Conservation (phyloP, 1,139 yeast genomes). For the Geotrichum histeridarum region DNA sequence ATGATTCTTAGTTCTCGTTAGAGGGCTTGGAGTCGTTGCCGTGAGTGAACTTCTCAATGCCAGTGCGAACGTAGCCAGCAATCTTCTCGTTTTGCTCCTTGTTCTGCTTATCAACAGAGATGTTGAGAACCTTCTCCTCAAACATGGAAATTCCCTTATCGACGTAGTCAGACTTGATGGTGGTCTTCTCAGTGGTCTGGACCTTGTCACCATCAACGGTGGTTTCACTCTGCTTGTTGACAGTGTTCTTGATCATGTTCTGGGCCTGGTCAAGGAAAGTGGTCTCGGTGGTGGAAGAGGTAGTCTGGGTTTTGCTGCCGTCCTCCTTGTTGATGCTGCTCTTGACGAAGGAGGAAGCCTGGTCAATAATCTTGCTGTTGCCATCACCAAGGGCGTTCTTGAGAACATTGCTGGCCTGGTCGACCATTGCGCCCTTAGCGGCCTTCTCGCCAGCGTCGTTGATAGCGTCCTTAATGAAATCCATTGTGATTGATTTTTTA, state of each 20-base stretch:
- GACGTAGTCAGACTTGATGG: constrained; percentile 25
- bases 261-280: constrained; percentile 2
- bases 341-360: constrained; percentile 20
- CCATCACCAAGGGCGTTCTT: constrained; percentile 7
- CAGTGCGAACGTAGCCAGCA: constrained; percentile 20
- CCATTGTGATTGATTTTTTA: constrained; percentile 17
- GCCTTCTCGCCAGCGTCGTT: constrained; percentile 16
- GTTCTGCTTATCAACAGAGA: constrained; percentile 22
- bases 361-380: constrained; percentile 19
- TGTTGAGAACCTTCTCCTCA: constrained; percentile 27
- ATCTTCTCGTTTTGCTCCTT: constrained; percentile 25
- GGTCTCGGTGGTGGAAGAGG: constrained; percentile 9
- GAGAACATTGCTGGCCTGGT: constrained; percentile 23
- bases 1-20: not conserved
- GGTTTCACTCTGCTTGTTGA: constrained; percentile 9
- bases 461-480: constrained; percentile 17
- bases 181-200: constrained; percentile 3
- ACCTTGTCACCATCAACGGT: constrained; percentile 6
- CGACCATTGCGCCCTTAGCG: constrained; percentile 20
- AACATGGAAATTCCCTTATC: constrained; percentile 29
- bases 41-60: constrained; percentile 8
- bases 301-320: not conserved
- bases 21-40: constrained; percentile 2
- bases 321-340: not conserved
- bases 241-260: constrained; percentile 2